Conservation (phyloP, 768 basidiomycete species). For the Rhizopogon vinicolor region DNA sequence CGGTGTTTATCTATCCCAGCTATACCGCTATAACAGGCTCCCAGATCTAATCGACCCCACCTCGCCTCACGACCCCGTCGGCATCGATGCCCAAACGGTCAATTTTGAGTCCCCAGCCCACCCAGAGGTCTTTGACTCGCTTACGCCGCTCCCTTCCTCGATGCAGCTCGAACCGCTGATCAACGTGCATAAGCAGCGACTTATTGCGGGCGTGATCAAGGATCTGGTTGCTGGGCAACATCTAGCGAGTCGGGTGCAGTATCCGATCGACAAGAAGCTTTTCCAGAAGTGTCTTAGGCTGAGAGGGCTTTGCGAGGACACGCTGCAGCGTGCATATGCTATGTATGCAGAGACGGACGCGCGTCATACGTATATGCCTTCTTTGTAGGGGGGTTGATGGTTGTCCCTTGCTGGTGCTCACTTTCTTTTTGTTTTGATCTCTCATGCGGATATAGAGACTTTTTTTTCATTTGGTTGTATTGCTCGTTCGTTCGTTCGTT, state of each 20-base stretch:
- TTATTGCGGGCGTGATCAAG: conserved; percentile 79
- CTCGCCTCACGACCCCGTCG: conserved; percentile 63
- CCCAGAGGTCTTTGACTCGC: conserved; percentile 74
- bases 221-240: conserved; percentile 79
- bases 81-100: conserved; percentile 56
- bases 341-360: conserved; percentile 27
- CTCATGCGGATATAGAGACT: too few relatives aligned
- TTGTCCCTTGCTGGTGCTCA: too few relatives aligned
- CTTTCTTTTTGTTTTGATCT: background rate
- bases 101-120: conserved; percentile 67
- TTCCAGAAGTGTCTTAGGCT: conserved; percentile 73
- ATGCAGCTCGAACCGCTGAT: conserved; percentile 83
- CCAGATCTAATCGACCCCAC: conserved; percentile 85
- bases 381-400: conserved; percentile 7
- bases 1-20: conserved; percentile 77
- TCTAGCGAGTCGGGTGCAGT: conserved; percentile 68
- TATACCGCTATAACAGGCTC: conserved; percentile 58
- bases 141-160: conserved; percentile 66
- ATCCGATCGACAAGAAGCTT: conserved; percentile 66
- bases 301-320: conserved; percentile 56
- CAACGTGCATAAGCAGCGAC: conserved; percentile 85
- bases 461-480: background rate
- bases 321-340: conserved; percentile 43
- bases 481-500: too few relatives aligned
- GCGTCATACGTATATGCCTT: conserved; percentile 7